phyloP scores from a whole-genome alignment of 768 basidiomycete species.

The Galerina marginata region DNA sequence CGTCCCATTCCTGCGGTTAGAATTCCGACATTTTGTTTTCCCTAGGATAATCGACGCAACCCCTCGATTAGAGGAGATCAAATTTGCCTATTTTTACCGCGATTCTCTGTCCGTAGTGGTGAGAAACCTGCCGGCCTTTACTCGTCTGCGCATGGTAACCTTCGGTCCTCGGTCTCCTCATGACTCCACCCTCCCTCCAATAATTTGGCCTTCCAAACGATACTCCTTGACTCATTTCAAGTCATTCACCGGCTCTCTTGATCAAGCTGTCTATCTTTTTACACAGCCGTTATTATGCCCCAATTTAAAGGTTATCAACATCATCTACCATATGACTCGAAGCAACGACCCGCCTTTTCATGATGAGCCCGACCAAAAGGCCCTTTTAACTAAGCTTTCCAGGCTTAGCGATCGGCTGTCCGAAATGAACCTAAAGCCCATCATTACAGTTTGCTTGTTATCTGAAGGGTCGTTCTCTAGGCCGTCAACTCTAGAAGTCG shows the following conservation, averaged over 20 bases:
- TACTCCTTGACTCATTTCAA: background rate
- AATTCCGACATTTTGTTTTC: constrained; percentile 13
- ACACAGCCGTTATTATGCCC: background rate
- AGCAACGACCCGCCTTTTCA: no score
- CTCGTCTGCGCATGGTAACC: constrained; percentile 1
- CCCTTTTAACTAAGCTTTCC: background rate
- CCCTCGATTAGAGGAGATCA: constrained; percentile 8
- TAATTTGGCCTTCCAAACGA: background rate
- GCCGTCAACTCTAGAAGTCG: background rate
- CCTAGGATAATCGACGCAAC: constrained; percentile 13
- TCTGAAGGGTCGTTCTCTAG: no score
- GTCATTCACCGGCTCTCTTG: constrained; percentile 14
- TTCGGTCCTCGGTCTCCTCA: background rate
- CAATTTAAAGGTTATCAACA: constrained; percentile 4
- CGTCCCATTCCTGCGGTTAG: constrained; percentile 1
- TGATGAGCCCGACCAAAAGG: background rate
- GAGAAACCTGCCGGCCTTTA: constrained; percentile 4
- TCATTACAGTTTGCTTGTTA: constrained; percentile 6
- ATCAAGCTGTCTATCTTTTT: constrained; percentile 17
- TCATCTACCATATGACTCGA: constrained; percentile 9
- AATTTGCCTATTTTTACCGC: background rate
- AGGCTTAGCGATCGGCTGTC: constrained; percentile 1
- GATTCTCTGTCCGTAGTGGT: constrained; percentile 1
- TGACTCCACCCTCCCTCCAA: background rate
- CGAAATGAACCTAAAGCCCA: background rate